Evolutionary conservation across 73 alveolate genomes (phyloP), one percentile per base, ranked within the genome.

Genomic region (Uronychia setigera): DNA sequence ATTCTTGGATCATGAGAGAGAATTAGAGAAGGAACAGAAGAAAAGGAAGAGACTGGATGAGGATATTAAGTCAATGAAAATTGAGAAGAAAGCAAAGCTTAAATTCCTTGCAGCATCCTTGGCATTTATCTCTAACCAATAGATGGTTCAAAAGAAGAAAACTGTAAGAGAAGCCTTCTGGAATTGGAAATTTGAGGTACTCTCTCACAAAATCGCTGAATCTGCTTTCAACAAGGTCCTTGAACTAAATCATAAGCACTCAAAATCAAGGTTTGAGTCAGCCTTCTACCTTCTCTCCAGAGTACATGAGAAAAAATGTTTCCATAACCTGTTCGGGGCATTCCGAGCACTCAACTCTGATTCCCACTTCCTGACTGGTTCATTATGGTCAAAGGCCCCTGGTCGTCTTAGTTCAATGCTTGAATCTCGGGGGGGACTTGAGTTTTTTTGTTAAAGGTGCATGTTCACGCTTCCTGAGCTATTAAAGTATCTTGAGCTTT

Each of bases 161-260:
- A 5, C 26, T 29, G 59, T 31, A 59, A 78, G 75, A 33, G n/a
- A 35, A 1, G 67, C 84, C 26, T 78, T 78, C 33, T 31, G 35
- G 29, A 78, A 26, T 32, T 78, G 84, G 84, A 78, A 32, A 78
- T 78, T 59, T 26, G 84, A 78, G 1, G 32, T 30, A 9, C 74
- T 30, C 26, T 35, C 35, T 1, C 0, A 78, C 35, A 32, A 32
- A 32, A 78, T 78, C 31, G 35, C 35, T 32, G 84, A 78, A 28
- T 32, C 1, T 31, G 84, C 84, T 78, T 78, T 78, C 75, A 78
- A 78, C 75, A 78, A 78, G 32, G 84, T 78, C 31, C 75, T 78
- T 13, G 84, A 78, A 26, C 31, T 78, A 30, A 78, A 78, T 29
- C 84, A 78, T 34, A 78, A 26, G 35, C 84, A 78, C 32, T 35